A percentile compares a stretch with the other conserved stretches of the same genome.
phyloP scores from a whole-genome alignment of 441 rosid species.

The Gossypium laxum region DNA sequence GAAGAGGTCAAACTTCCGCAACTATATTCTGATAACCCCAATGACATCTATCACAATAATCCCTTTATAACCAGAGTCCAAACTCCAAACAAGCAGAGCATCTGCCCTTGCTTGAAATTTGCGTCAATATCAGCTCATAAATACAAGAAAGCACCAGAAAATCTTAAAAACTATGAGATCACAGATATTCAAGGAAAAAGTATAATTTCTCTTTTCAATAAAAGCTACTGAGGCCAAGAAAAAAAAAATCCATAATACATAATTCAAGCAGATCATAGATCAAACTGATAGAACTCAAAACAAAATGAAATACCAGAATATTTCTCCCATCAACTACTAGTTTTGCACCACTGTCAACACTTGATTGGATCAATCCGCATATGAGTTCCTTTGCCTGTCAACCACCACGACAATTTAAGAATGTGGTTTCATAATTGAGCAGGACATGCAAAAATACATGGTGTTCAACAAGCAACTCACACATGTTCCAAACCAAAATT shows the following conservation, averaged over 20 bases:
- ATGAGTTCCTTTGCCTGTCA: slow-evolving; percentile 35
- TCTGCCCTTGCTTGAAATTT: not conserved
- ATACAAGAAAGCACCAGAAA: slow-evolving; percentile 5
- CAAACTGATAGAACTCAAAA: not conserved
- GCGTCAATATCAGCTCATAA: not conserved
- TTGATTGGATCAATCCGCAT: slow-evolving; percentile 32
- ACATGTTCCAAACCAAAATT: not conserved
- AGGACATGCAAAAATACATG: not conserved
- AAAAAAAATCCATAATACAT: not conserved
- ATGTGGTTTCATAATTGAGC: slow-evolving; percentile 3
- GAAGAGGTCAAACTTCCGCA: not conserved
- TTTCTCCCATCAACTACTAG: slow-evolving; percentile 38
- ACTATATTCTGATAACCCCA: not conserved
- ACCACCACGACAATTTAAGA: not conserved
- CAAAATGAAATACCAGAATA: slow-evolving; percentile 21
- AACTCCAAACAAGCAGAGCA: not conserved
- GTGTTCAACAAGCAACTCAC: not conserved
- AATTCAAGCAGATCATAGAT: not conserved
- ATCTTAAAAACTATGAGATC: not conserved
- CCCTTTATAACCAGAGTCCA: not conserved
- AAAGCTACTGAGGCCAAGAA: not conserved
- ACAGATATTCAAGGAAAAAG: not conserved
- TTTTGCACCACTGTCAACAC: slow-evolving; percentile 30
- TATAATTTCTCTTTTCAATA: not conserved
- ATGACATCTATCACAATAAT: not conserved